Base-by-base conservation (phyloP, 176 grass and related monocot species). In the Tillandsia leiboldiana region DNA sequence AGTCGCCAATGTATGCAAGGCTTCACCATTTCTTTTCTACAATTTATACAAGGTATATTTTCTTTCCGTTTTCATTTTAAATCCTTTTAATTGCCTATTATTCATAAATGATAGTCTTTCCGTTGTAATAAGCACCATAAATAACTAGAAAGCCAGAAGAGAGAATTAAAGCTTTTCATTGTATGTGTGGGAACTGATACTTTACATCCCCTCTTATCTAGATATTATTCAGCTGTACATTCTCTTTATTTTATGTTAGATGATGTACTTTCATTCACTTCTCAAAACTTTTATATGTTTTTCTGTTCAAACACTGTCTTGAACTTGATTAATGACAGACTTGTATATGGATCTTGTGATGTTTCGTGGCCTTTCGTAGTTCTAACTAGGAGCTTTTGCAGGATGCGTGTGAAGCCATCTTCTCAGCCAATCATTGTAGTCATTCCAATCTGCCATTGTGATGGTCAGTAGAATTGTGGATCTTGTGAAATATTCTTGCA, bases 341-440 rank as follows among this genome's bases (percentile, higher is more conserved):
- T 18, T 61, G n/a, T 22, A 20, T 61, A 17, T 61, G 22, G 15
- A 61, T 17, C 1, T 61, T 61, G 22, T 61, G 56, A 61, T 61
- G 56, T 61, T 59, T 18, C 22, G 22, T 61, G 56, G 22, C 17
- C 17, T 61, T 61, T 61, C 56, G 1, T 61, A 9, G 56, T 61
- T 18, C 13, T 49, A 15, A 49, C 42, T 48, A 67, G 13, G 33
- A 49, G 66, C 17, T 72, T 72, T 72, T 49, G 67, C 77, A 99
- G 89, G 79, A 99, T 99, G 87, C 89, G 90, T 79, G 87, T 99
- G 79, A 99, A 93, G 83, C 76, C 86, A 71, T 90, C 94, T 17
- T 71, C 79, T 74, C 94, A 92, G 75, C 94, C 89, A 59, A 83
- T 99, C 75, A 85, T 99, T 70, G 52, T 99, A 76, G 74, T 70